Evolutionary conservation across 1,139 yeast genomes (phyloP), one percentile per base, ranked within the genome.

Genomic region (Blastobotrys malaysiensis): DNA sequence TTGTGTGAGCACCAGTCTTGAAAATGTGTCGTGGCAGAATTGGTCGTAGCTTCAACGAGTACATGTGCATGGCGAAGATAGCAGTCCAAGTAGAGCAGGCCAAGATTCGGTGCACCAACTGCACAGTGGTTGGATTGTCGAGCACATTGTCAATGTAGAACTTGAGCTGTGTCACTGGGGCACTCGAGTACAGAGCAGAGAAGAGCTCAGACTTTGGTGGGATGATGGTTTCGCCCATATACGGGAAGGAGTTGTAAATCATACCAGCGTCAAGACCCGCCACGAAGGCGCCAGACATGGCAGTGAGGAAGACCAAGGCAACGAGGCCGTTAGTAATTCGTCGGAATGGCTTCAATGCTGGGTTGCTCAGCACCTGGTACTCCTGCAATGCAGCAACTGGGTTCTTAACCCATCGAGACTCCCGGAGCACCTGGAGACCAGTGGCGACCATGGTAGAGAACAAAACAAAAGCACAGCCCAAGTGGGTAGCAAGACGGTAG

Each of bases 191-290:
- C n/a, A 80, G 77, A 5, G 86, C 83, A 50, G 88, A 86, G 77
- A 90, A 81, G 52, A 95, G 75, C 69, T 95, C 99, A 56, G 77
- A 72, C 21, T 68, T 69, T 19, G 86, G 79, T 13, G 99, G 99
- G 43, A 88, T 64, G 55, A 86, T 83, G 11, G 67, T 59, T 49
- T 76, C 81, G 50, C 98, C 98, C 99, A 95, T 95, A 65, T 85
- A 88, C 26, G 99, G 99, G 79, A 91, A 95, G 3, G 95, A 86
- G 70, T 95, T 93, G 73, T 93, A 95, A 62, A 95, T 90, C 69
- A 91, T 77, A 50, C 99, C 99, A 2, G 99, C 99, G 72, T 95
- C 99, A 56, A 95, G 77, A 6, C 99, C 99, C 16, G 99, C 99
- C 50, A 95, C 99, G 80, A 95, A 83, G 18, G 97, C 98, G 57